Evolutionary conservation across 2,329 filamentous ascomycete genomes (phyloP).

Genomic region (Hirsutella rhossiliensis): DNA sequence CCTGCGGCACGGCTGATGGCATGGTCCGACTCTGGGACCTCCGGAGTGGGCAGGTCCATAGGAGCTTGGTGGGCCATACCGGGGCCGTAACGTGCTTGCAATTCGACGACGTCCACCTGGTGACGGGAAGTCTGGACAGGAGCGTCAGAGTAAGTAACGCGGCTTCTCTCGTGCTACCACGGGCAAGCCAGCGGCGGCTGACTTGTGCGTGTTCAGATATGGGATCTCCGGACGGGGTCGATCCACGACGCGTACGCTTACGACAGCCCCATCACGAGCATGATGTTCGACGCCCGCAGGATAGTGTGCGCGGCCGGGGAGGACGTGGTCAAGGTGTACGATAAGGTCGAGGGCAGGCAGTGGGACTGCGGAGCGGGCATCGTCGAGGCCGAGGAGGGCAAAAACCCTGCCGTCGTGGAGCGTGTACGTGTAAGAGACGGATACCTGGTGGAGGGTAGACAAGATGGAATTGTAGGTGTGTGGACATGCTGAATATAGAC

Average conservation of each 20-base stretch:
- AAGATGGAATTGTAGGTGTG: constrained; percentile 77
- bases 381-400: constrained; percentile 52
- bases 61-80: constrained; percentile 90
- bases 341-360: constrained; percentile 89
- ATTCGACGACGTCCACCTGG: constrained; percentile 90
- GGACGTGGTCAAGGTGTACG: constrained; percentile 93
- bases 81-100: constrained; percentile 88
- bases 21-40: constrained; percentile 97
- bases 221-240: constrained; percentile 92
- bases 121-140: constrained; percentile 84
- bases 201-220: constrained; percentile 52
- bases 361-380: constrained; percentile 92
- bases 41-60: constrained; percentile 90
- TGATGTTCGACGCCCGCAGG: constrained; percentile 90
- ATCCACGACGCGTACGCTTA: constrained; percentile 96
- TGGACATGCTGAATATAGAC: constrained; percentile 56
- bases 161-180: neutral
- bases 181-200: neutral
- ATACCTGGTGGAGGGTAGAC: constrained; percentile 82
- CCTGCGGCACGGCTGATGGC: constrained; percentile 92
- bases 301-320: constrained; percentile 88
- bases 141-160: constrained; percentile 72
- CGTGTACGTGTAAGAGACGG: constrained; percentile 85
- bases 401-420: constrained; percentile 60
- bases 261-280: constrained; percentile 79